Evolutionary conservation across 805 yeast species (phyloP).

Genomic region (Saturnispora zaruensis): DNA sequence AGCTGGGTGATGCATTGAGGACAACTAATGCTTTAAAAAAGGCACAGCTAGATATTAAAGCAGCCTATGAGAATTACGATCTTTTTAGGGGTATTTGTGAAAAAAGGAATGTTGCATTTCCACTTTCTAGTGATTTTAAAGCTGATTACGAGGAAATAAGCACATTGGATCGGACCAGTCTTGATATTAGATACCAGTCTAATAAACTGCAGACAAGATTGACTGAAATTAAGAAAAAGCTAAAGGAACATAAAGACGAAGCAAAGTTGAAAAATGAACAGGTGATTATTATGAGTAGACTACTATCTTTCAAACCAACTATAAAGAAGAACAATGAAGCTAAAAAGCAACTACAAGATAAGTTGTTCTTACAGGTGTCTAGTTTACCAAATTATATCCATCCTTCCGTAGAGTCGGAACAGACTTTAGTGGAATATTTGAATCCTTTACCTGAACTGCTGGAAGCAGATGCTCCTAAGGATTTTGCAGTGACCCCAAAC

Average conservation of each 20-base stretch:
- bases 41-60: slow-evolving; percentile 31
- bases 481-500: slow-evolving; percentile 14
- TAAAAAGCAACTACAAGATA: slow-evolving; percentile 27
- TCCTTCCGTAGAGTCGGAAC: slow-evolving; percentile 34
- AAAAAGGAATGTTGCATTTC: slow-evolving; percentile 27
- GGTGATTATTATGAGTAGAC: slow-evolving; percentile 7
- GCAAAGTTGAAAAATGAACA: slow-evolving; percentile 5
- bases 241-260: slow-evolving; percentile 11
- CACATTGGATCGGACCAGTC: slow-evolving; percentile 10
- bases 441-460: slow-evolving; percentile 33
- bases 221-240: slow-evolving; percentile 8
- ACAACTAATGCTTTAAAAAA: slow-evolving; percentile 26
- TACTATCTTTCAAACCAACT: slow-evolving; percentile 23
- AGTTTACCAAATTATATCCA: slow-evolving; percentile 58
- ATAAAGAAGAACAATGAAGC: slow-evolving; percentile 24
- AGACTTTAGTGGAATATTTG: slow-evolving; percentile 42
- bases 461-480: slow-evolving; percentile 9
- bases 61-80: slow-evolving; percentile 24
- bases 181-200: slow-evolving; percentile 19
- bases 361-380: slow-evolving; percentile 35
- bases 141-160: slow-evolving; percentile 16
- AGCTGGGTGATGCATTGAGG: slow-evolving; percentile 4
- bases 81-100: slow-evolving; percentile 24
- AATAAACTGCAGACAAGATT: slow-evolving; percentile 17
- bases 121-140: slow-evolving; percentile 19